Evolutionary conservation across 306 rosid genomes (phyloP), one percentile per base, ranked within the genome.

Genomic region (Canavalia gladiata): DNA sequence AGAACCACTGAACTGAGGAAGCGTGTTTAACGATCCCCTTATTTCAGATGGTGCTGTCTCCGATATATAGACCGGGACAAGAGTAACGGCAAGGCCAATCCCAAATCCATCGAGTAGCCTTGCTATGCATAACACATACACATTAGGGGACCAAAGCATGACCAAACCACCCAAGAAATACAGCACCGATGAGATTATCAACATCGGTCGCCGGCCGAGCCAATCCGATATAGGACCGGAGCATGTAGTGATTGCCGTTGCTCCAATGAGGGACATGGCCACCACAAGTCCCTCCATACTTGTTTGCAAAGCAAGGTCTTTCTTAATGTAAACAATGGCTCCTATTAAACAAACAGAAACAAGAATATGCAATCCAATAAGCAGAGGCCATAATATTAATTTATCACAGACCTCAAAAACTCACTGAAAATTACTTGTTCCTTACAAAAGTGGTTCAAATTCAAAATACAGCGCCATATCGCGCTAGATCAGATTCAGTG

Each of bases 11-110:
- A 92, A 92, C 81, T 92, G 95, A 3, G 97, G 97, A 84, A 92
- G 95, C 47, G 97, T 93, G 79, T 92, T 92, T 30, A 92, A 82
- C 11, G 79, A 81, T 47, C 97, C 95, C 89, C 97, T 89, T 68
- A 86, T 92, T 35, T 92, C 97, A n/a, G 97, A 82, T 33, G 97
- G 97, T 69, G 97, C 96, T 4, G 94, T 93, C 82, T 92, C 97
- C 2, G 97, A 92, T 74, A 92, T 88, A 68, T 92, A 92, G 28
- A 92, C 76, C 0, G 97, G 97, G 2, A 87, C 77, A 68, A 92
- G 95, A 25, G 97, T 91, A 33, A 92, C 97, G 11, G 97, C 94
- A 72, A 92, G 94, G 5, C 97, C 97, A 76, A 92, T 86, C 65
- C 97, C 97, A 77, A 91, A 92, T 75, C 97, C 97, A 84, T 91